Conservation (phyloP, 2,329 filamentous ascomycete genomes). For the Venturia aucupariae region DNA sequence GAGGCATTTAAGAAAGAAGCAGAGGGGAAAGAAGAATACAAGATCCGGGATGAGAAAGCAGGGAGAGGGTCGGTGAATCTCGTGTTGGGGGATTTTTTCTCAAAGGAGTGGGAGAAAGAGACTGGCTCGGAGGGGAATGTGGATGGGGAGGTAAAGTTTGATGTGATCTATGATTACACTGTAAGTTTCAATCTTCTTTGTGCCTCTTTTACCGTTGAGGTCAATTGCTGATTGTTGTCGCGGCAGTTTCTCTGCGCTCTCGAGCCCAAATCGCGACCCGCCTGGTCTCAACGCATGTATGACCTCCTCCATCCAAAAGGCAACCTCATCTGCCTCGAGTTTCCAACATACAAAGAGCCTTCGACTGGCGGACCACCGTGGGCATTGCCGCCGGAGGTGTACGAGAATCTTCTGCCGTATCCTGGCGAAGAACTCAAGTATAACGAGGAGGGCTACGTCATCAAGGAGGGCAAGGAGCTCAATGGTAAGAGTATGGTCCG, state of each 20-base stretch:
- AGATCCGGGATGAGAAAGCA: constrained; percentile 30
- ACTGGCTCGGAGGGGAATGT: constrained; percentile 19
- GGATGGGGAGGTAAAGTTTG: constrained; percentile 41
- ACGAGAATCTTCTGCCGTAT: constrained; percentile 59
- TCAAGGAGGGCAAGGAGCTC: constrained; percentile 37
- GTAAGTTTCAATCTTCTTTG: constrained; percentile 28
- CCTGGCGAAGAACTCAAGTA: constrained; percentile 62
- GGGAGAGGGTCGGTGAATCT: constrained; percentile 46
- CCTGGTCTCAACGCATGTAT: constrained; percentile 48
- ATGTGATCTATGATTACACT: constrained; percentile 57
- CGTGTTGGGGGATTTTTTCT: constrained; percentile 59
- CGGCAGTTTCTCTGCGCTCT: constrained; percentile 53
- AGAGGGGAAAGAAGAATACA: constrained; percentile 34
- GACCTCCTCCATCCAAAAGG: constrained; percentile 44
- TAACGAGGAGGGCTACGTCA: constrained; percentile 43
- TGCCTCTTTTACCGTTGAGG: not conserved
- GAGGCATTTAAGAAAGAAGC: constrained; percentile 32
- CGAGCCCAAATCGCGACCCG: constrained; percentile 43
- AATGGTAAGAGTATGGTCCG: constrained; percentile 31
- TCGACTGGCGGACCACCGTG: constrained; percentile 62
- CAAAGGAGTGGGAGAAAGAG: constrained; percentile 45
- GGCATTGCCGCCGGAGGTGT: constrained; percentile 58
- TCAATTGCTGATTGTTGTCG: not conserved
- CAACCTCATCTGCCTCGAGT: constrained; percentile 61
- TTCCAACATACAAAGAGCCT: constrained; percentile 62